Conservation (phyloP, 768 basidiomycete species). For the Collybiopsis luxurians region DNA sequence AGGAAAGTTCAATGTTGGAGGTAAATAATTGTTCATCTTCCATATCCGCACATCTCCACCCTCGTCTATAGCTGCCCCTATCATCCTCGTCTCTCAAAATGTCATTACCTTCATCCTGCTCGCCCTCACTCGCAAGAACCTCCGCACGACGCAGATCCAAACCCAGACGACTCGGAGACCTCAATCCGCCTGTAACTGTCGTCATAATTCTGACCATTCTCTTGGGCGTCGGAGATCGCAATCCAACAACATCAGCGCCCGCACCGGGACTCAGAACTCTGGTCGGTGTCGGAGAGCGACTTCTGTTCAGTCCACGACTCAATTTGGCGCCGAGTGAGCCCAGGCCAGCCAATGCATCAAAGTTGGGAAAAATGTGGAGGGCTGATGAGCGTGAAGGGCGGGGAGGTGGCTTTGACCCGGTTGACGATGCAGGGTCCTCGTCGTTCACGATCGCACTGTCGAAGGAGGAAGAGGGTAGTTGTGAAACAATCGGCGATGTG, state of each 20-base stretch:
- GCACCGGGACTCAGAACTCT: not conserved
- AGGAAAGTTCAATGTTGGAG: not conserved
- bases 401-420: no score
- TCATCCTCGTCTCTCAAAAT: not conserved
- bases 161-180: not conserved
- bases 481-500: not conserved
- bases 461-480: not conserved
- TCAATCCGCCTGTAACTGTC: not conserved
- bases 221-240: not conserved
- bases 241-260: not conserved
- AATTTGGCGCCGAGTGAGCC: not conserved
- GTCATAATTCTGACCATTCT: not conserved
- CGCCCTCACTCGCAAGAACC: not conserved
- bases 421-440: not conserved
- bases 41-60: not conserved
- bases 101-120: not conserved
- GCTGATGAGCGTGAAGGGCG: conserved; percentile 4
- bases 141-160: not conserved
- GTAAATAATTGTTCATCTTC: not conserved
- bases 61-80: not conserved
- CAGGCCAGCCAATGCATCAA: not conserved
- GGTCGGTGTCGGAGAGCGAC: not conserved
- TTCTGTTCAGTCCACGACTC: not conserved
- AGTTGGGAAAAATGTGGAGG: conserved; percentile 7
- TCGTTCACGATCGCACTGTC: not conserved